Percentiles rank a stretch among this genome's conserved stretches.
These are phyloP conservation scores for Solanum corneliomulleri DNA, from an alignment of 257 asterid genomes.

Conservation along the genomic window DNA sequence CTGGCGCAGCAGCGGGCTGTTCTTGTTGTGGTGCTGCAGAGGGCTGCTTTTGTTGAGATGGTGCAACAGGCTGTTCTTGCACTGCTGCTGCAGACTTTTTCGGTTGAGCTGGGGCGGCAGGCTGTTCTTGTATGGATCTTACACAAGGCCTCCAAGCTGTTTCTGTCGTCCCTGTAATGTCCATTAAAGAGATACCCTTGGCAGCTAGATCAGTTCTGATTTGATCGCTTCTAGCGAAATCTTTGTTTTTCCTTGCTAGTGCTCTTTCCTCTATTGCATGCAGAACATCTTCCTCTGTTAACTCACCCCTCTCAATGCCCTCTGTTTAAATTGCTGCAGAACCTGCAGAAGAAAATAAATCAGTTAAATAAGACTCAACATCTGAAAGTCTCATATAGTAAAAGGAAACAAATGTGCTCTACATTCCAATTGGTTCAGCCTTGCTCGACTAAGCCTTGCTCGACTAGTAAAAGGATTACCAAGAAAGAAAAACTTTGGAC, in stretches of 20 bases:
- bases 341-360: slow-evolving; percentile 32
- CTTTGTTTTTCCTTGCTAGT: slow-evolving; percentile 51
- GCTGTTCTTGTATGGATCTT: slow-evolving; percentile 18
- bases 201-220: slow-evolving; percentile 50
- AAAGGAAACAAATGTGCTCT: neutral
- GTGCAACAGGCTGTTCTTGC: neutral
- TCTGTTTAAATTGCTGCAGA: slow-evolving; percentile 62
- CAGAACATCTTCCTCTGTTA: slow-evolving; percentile 53
- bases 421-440: neutral
- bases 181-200: slow-evolving; percentile 76
- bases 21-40: neutral
- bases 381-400: neutral
- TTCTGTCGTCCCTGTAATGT: slow-evolving; percentile 56
- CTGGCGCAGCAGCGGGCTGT: neutral
- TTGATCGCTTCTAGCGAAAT: slow-evolving; percentile 47
- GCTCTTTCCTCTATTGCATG: slow-evolving; percentile 47
- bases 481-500: neutral
- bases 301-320: slow-evolving; percentile 61
- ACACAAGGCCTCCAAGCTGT: slow-evolving; percentile 86
- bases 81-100: neutral
- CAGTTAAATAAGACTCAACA: neutral
- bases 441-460: neutral
- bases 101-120: neutral
- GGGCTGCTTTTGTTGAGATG: slow-evolving; percentile 1
- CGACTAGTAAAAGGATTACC: neutral